phyloP scores from a whole-genome alignment of 768 basidiomycete genomes.

The Calocybe gangraenosa region DNA sequence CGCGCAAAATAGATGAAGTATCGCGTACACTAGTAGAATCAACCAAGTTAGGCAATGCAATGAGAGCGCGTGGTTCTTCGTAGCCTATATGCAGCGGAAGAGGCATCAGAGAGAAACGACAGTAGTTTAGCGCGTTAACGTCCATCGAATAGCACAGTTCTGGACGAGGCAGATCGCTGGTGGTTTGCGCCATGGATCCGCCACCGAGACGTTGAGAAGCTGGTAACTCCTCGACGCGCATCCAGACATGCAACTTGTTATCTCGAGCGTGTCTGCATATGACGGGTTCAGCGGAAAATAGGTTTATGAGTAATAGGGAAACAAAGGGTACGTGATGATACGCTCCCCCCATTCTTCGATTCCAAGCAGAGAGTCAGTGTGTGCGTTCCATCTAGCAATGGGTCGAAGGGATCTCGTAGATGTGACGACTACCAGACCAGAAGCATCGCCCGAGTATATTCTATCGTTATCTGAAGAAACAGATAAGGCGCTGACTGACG shows the following conservation, averaged over 20 bases:
- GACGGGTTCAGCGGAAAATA: not conserved
- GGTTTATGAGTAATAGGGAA: not conserved
- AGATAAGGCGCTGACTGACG: conserved; percentile 54
- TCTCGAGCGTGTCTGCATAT: conserved; percentile 72
- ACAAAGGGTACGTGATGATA: conserved; percentile 70
- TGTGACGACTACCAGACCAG: conserved; percentile 73
- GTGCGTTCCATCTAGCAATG: conserved; percentile 72
- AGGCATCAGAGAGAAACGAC: conserved; percentile 72
- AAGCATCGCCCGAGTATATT: conserved; percentile 82
- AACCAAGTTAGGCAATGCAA: conserved; percentile 85
- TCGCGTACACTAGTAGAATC: conserved; percentile 52
- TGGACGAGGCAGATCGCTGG: conserved; percentile 40
- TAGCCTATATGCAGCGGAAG: conserved; percentile 9
- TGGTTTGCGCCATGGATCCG: conserved; percentile 51
- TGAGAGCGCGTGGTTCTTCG: conserved; percentile 35
- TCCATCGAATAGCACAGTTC: conserved; percentile 66
- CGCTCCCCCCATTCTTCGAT: conserved; percentile 66
- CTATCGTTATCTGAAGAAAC: conserved; percentile 73
- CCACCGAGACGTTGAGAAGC: conserved; percentile 38
- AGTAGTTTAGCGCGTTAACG: conserved; percentile 93
- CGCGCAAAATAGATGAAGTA: no score
- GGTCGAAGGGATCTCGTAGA: conserved; percentile 76
- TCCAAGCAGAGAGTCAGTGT: conserved; percentile 72
- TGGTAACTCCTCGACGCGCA: conserved; percentile 40
- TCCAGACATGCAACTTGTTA: conserved; percentile 81